phyloP scores from a whole-genome alignment of 306 rosid genomes.

The Lagenaria siceraria region DNA sequence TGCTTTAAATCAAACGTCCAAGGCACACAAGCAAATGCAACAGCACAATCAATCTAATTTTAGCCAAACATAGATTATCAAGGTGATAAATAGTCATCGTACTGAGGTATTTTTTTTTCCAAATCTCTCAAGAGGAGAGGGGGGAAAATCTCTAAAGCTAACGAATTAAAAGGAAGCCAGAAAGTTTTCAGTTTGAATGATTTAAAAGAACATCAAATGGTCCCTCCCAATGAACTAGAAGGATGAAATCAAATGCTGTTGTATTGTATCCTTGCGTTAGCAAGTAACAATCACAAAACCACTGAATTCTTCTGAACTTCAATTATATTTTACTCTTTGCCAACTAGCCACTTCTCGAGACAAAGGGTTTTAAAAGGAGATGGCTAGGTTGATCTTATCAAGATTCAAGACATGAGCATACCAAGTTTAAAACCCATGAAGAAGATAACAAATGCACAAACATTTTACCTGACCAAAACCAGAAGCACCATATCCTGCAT shows the following conservation, averaged over 20 bases:
- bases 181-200: neutral
- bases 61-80: neutral
- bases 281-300: neutral
- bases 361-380: neutral
- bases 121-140: neutral
- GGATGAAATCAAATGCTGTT: neutral
- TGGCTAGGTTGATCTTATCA: neutral
- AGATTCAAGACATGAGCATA: constrained; percentile 8
- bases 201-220: neutral
- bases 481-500: constrained; percentile 57
- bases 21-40: neutral
- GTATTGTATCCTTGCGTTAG: neutral
- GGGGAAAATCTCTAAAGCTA: neutral
- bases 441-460: neutral
- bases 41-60: neutral
- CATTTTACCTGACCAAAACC: constrained; percentile 64
- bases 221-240: neutral
- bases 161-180: neutral
- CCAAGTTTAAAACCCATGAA: neutral
- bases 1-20: neutral
- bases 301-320: neutral
- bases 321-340: neutral
- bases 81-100: neutral
- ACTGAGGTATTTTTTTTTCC: neutral
- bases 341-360: neutral